A percentile compares a stretch with the other conserved stretches of the same genome.
Conservation (phyloP, 2,329 filamentous ascomycete genomes). For the Mycosphaerella sp. region DNA sequence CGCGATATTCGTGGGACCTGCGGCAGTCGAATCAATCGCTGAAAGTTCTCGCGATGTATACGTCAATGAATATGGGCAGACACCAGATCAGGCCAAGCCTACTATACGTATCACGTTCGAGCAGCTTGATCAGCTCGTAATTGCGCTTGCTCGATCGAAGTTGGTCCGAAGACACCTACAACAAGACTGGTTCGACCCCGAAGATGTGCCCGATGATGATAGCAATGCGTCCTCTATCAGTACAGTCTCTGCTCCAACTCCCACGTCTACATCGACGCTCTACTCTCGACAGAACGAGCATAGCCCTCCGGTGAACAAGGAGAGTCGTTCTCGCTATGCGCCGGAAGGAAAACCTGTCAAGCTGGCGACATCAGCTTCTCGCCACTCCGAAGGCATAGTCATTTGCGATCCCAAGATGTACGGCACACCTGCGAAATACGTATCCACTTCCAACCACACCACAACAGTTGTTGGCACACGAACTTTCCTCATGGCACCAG, state of each 20-base stretch:
- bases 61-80: neutral
- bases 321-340: constrained; percentile 9
- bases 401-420: constrained; percentile 27
- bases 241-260: constrained; percentile 16
- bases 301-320: constrained; percentile 2
- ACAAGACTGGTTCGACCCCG: constrained; percentile 25
- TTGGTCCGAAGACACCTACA: constrained; percentile 23
- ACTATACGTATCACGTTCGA: constrained; percentile 17
- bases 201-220: constrained; percentile 22
- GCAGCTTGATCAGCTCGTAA: constrained; percentile 25
- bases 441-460: constrained; percentile 21
- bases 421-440: constrained; percentile 28
- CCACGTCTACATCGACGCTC: constrained; percentile 20
- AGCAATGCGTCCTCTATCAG: constrained; percentile 18
- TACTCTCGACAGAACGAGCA: constrained; percentile 16
- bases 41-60: neutral
- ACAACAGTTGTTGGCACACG: constrained; percentile 21
- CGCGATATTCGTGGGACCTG: constrained; percentile 13
- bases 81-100: neutral
- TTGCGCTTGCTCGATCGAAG: constrained; percentile 22
- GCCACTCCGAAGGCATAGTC: constrained; percentile 23
- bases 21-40: neutral
- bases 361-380: neutral
- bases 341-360: constrained; percentile 14
- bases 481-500: constrained; percentile 28